These are phyloP conservation scores for Hyphopichia wangnamkhiaoensis DNA, from an alignment of 1,139 yeast species.

Conservation along the genomic window DNA sequence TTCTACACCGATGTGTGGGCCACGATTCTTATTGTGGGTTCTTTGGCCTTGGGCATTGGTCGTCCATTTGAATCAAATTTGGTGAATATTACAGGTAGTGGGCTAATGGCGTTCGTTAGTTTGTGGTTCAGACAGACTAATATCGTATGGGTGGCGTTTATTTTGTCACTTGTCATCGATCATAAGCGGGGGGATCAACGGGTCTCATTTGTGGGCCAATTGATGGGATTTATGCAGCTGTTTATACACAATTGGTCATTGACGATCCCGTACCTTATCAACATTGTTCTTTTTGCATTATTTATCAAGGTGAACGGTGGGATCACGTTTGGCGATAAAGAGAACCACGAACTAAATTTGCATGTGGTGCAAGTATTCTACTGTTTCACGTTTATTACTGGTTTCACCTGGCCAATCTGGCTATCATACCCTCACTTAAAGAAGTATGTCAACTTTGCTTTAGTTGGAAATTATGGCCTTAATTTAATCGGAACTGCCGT, in stretches of 20 bases:
- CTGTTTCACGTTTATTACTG: constrained; percentile 60
- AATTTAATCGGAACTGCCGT: constrained; percentile 17
- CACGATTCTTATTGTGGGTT: constrained; percentile 57
- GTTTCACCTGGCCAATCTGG: constrained; percentile 75
- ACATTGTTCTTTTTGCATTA: constrained; percentile 50
- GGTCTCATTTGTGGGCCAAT: neutral
- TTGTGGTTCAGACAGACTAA: constrained; percentile 87
- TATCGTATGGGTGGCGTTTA: constrained; percentile 77
- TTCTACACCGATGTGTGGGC: constrained; percentile 97
- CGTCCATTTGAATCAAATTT: constrained; percentile 14
- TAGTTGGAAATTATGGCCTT: constrained; percentile 21
- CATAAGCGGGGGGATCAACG: constrained; percentile 2
- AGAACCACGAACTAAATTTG: constrained; percentile 69
- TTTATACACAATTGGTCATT: constrained; percentile 24
- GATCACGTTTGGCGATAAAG: constrained; percentile 84
- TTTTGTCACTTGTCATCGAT: constrained; percentile 59
- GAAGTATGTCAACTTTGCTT: constrained; percentile 31
- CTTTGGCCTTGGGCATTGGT: constrained; percentile 38
- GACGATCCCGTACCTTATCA: constrained; percentile 54
- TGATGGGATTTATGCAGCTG: constrained; percentile 5
- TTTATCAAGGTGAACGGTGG: constrained; percentile 73
- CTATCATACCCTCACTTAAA: constrained; percentile 38
- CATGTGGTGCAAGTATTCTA: constrained; percentile 85
- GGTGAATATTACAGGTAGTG: constrained; percentile 27
- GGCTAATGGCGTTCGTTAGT: constrained; percentile 55